Conservation (phyloP, 2,329 filamentous ascomycete genomes). For the Septoria linicola region DNA sequence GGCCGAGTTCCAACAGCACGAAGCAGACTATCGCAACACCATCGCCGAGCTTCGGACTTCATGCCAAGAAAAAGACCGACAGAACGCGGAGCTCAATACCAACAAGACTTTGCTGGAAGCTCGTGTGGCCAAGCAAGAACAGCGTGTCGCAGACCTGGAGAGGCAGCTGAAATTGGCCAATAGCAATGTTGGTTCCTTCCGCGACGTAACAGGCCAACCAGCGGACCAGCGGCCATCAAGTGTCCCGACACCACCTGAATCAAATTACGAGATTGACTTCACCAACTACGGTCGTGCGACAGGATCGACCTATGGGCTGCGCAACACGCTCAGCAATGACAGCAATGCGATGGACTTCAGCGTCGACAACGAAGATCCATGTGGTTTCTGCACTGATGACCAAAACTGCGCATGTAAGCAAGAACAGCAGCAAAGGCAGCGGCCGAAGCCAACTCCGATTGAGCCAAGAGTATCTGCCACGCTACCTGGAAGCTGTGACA, state of each 20-base stretch:
- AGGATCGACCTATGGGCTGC: slow-evolving; percentile 10
- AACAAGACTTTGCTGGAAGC: neutral
- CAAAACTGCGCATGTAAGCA: slow-evolving; percentile 31
- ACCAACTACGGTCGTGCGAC: slow-evolving; percentile 21
- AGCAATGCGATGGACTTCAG: slow-evolving; percentile 26
- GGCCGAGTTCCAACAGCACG: slow-evolving; percentile 1
- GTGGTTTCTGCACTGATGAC: slow-evolving; percentile 35
- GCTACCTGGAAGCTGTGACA: slow-evolving; percentile 33
- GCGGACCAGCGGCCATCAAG: neutral
- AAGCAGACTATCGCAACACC: slow-evolving; percentile 7
- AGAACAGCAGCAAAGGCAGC: slow-evolving; percentile 14
- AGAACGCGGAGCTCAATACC: slow-evolving; percentile 4
- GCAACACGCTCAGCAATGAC: slow-evolving; percentile 20
- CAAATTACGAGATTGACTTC: slow-evolving; percentile 30
- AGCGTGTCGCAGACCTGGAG: slow-evolving; percentile 3
- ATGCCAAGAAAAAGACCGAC: slow-evolving; percentile 3
- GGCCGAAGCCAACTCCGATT: slow-evolving; percentile 6
- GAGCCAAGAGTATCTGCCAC: slow-evolving; percentile 16
- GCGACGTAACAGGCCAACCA: slow-evolving; percentile 1
- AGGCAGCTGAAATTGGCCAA: neutral
- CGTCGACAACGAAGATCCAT: slow-evolving; percentile 26
- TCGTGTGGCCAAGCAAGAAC: neutral
- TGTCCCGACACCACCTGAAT: slow-evolving; percentile 23
- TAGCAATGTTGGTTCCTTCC: neutral
- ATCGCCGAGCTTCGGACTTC: slow-evolving; percentile 1